Evolutionary conservation across 768 basidiomycete species (phyloP), one percentile per base, ranked within the genome.

Genomic region (Phaeotremella fagi): DNA sequence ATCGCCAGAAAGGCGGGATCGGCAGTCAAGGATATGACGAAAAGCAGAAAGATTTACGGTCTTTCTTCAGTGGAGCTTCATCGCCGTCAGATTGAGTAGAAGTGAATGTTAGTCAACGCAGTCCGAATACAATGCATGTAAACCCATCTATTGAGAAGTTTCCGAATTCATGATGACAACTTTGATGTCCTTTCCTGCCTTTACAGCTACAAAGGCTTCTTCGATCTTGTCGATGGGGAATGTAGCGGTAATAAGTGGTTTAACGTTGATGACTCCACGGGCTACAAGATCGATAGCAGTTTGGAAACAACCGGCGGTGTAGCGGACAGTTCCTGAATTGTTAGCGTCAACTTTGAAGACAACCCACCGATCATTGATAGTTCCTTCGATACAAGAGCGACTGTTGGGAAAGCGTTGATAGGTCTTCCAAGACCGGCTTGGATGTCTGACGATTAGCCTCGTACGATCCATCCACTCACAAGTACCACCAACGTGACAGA

Each of bases 31-130:
- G 84, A 0, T 80, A 85, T 66, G 88, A 91, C 65, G 82, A 83
- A 26, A 82, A 81, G 54, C 88, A 92, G 69, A 78, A 80, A 57
- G 82, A 85, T 65, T 85, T 91, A 42, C 80, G 86, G 20, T 78
- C 80, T 2, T 90, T 88, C 77, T 87, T 90, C 57, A 88, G 89
- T 74, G 90, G 88, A 11, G 89, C 70, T 15, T 68, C 58, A 2
- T 9, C 20, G 4, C n/a, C n/a, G n/a, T n/a, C n/a, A n/a, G n/a
- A n/a, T n/a, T n/a, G n/a, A n/a, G n/a, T n/a, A n/a, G n/a, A n/a
- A n/a, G n/a, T n/a, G n/a, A n/a, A n/a, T n/a, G 15, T 36, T 50
- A 25, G n/a, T 27, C 12, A 33, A 48, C 26, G 24, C 5, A 45
- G 31, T 16, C 31, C 31, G 12, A 12, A 24, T 43, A 7, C 11